Base-by-base conservation (phyloP, 176 grass and related monocot genomes). In the Oryza glumipatula region DNA sequence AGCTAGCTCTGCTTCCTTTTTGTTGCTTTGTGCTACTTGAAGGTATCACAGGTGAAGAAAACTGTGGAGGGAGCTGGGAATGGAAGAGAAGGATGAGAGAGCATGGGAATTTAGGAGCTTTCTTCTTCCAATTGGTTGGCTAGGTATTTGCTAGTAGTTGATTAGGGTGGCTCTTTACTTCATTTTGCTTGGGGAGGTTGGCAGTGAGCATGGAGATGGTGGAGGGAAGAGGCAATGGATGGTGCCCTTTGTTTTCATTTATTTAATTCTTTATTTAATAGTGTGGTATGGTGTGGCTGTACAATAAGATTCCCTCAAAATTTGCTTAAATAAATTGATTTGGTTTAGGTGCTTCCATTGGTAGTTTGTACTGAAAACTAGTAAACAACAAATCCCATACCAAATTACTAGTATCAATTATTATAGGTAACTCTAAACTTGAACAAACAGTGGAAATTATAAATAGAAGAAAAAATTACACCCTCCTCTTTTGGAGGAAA, bases 221-320 rank as follows among this genome's bases (percentile, higher is more conserved):
- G 79, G 83, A 78, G 60, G 47, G 84, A 63, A 79, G 74, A 70
- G 68, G 80, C 21, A 11, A 73, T 7, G 76, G 63, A 80, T 49
- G 80, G 68, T 83, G 80, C 54, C 84, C 75, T 80, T 83, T 70
- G 60, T 86, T 87, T 70, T 72, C 65, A 73, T 63, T 80, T 86
- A 79, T 83, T 86, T 74, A 58, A n/a, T 58, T 58, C 54, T 9
- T 58, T 38, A 56, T 56, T 21, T 21, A 21, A 58, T 58, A 21
- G 58, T 74, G 26, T 23, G 36, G 74, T 78, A 68, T 74, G 88
- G 15, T 88, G 80, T 51, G 60, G 28, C 66, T 86, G 80, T 49
- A 69, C 47, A 63, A 28, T 21, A 79, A 86, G 84, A 87, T 90
- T 90, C 88, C 80, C 48, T 51, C 5, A 3, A 77, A 60, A 72